A percentile compares a stretch with the other conserved stretches of the same genome.
Conservation (phyloP, 2,329 filamentous ascomycete genomes). For the Ophiostoma ulmi region DNA sequence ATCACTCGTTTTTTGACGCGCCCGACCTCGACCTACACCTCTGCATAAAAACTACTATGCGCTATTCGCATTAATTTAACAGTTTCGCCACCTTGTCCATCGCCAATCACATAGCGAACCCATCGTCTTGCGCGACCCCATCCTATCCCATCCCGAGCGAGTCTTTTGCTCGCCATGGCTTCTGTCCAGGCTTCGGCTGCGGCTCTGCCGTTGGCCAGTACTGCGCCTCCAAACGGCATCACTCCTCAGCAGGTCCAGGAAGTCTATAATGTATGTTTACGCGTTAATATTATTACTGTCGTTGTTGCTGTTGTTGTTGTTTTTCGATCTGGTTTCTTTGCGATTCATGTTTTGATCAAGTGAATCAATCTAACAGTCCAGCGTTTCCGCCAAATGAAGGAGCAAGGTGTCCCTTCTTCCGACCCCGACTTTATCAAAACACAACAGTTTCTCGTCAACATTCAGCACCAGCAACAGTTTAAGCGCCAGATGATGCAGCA, state of each 20-base stretch:
- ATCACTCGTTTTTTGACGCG: constrained; percentile 20
- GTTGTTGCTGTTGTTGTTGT: not conserved
- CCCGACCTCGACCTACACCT: not conserved
- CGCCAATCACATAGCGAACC: not conserved
- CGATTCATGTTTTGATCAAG: not conserved
- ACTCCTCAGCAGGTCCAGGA: constrained; percentile 75
- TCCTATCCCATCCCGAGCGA: constrained; percentile 14
- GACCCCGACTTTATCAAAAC: constrained; percentile 87
- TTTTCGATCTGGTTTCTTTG: not conserved
- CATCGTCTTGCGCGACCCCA: constrained; percentile 29
- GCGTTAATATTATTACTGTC: not conserved
- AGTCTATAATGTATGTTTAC: constrained; percentile 41
- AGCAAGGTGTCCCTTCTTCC: constrained; percentile 69
- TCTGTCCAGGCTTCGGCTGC: constrained; percentile 68
- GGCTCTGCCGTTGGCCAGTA: constrained; percentile 59
- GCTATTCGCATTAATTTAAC: constrained; percentile 16
- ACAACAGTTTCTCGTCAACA: constrained; percentile 65
- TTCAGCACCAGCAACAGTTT: constrained; percentile 43
- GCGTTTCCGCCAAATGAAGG: constrained; percentile 88
- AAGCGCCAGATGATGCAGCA: constrained; percentile 38
- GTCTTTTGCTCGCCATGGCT: constrained; percentile 56
- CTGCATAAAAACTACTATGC: constrained; percentile 20
- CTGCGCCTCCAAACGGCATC: constrained; percentile 59
- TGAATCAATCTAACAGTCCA: constrained; percentile 36
- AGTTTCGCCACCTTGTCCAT: constrained; percentile 12